Percentiles rank a stretch among this genome's conserved stretches.
These are phyloP conservation scores for Haberlea rhodopensis DNA, from an alignment of 257 asterid species.

Conservation along the genomic window DNA sequence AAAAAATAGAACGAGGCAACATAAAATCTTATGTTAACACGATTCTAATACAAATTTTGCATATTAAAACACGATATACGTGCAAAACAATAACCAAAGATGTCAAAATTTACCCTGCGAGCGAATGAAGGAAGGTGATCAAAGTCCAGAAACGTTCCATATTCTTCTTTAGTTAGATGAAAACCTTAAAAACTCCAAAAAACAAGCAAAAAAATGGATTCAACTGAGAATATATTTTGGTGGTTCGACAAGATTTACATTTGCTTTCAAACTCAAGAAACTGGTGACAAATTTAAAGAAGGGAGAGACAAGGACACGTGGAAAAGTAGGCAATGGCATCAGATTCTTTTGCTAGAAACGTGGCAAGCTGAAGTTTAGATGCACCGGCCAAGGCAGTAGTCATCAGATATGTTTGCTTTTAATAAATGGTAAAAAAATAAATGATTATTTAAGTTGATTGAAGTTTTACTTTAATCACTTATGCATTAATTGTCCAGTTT, in stretches of 20 bases:
- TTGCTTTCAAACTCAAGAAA: background rate
- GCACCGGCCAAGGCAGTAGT: no score
- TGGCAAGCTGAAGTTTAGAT: background rate
- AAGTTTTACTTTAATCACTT: no score
- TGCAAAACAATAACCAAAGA: background rate
- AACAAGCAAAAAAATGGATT: background rate
- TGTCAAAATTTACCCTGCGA: constrained; percentile 35
- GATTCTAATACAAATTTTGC: background rate
- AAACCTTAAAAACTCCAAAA: no score
- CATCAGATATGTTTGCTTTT: background rate
- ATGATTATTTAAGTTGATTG: no score
- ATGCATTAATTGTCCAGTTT: no score
- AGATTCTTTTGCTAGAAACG: background rate
- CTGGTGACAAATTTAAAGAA: background rate
- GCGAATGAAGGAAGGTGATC: constrained; percentile 35
- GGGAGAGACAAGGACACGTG: background rate
- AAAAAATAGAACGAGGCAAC: background rate
- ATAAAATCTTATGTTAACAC: background rate
- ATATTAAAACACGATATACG: background rate
- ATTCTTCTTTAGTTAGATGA: no score
- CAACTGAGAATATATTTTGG: no score
- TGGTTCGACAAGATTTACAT: background rate
- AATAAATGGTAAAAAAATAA: no score
- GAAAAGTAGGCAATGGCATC: background rate
- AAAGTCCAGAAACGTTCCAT: constrained; percentile 45